Conservation (phyloP, 495 filamentous ascomycete species). For the Hyaloscypha hepaticicola region DNA sequence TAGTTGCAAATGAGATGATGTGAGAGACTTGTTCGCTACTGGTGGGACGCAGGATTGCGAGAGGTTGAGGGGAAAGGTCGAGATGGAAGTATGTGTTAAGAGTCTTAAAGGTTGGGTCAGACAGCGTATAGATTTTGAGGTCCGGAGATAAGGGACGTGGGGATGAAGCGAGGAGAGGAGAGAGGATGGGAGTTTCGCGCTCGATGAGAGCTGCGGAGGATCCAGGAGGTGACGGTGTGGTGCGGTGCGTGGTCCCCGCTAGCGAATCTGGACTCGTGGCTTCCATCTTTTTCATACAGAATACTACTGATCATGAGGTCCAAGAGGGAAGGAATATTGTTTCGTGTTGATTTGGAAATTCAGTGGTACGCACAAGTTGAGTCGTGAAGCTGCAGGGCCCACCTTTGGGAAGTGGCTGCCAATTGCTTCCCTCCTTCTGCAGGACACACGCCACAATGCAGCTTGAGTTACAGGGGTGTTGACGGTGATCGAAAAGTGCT, state of each 20-base stretch:
- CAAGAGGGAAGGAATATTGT: no score
- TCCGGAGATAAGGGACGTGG: background rate
- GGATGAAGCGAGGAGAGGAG: no score
- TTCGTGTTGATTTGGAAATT: no score
- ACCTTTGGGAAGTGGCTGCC: no score
- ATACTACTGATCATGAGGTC: no score
- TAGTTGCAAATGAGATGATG: slow-evolving; percentile 30
- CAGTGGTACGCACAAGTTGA: no score
- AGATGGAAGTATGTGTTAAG: background rate
- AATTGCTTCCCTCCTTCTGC: background rate
- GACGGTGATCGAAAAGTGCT: background rate
- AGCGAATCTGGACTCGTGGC: no score
- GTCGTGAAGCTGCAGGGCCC: no score
- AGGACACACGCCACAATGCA: background rate
- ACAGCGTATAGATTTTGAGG: slow-evolving; percentile 6
- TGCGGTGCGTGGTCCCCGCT: no score
- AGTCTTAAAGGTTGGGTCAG: background rate
- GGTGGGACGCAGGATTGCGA: background rate
- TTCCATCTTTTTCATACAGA: no score
- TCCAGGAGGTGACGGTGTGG: no score
- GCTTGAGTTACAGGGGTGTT: background rate
- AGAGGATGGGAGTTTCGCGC: background rate
- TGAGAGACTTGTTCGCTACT: slow-evolving; percentile 33
- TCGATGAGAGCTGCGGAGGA: background rate
- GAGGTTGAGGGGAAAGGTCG: background rate